Base-by-base conservation (phyloP, 116 monocot genomes). In the Papilionanthe hybrid region DNA sequence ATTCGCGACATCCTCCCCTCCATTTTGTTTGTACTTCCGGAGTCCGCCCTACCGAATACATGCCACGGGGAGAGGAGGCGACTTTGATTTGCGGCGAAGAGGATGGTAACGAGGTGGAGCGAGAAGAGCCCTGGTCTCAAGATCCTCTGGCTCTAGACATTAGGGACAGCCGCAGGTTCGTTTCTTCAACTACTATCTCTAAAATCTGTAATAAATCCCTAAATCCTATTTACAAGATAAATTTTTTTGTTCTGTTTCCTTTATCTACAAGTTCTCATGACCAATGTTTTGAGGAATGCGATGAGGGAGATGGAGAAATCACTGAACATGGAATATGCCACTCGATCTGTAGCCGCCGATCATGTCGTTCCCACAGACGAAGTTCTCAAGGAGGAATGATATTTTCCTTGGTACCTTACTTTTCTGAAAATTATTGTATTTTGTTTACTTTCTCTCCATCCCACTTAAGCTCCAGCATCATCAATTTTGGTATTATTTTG, bases 41-140 rank as follows among this genome's bases (percentile, higher is more conserved):
- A n/a, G n/a, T n/a, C 53, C 0, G 53, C 1, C 17, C 4, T 3
- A 4, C 15, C 53, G 53, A 53, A 17, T 17, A 17, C 53, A 2
- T 3, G 18, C 18, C 53, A 53, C 53, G 18, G 49, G 13, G 58
- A 58, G 58, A 20, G 58, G 23, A 12, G 63, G 2, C 63, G 63
- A 63, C 1, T 5, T 53, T 15, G 68, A 58, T 27, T 13, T 0
- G 68, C 42, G 44, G n/a, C 73, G 45, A 80, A 10, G 10, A 30
- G 49, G 69, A 90, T 88, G 92, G 90, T 82, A 86, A 79, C 81
- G 30, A 69, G 88, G 77, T 96, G 96, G 96, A 81, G 87, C 50
- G 92, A 96, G 84, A 96, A 96, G 88, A 87, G 90, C 84, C 92
- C 93, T 1, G 96, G 86, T 30, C 78, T 96, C 56, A 96, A 96